Evolutionary conservation across 441 rosid species (phyloP).

Genomic region (Brassica hybrid): DNA sequence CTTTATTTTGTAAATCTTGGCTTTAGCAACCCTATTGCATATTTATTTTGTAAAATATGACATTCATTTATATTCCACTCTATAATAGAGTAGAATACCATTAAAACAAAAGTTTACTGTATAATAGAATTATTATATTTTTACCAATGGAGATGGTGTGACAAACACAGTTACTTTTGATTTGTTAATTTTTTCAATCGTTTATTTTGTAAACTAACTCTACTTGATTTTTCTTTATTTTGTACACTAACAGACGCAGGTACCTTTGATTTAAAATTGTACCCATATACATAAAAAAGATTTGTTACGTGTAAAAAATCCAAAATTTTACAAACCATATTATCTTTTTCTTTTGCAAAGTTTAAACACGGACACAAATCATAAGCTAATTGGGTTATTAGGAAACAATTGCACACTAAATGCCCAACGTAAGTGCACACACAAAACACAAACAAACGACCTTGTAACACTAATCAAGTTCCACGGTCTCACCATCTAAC

Average conservation of each 20-base stretch:
- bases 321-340: not conserved
- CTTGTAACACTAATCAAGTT: conserved; percentile 27
- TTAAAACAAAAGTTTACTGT: too few species aligned
- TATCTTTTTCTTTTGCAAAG: not conserved
- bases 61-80: too few species aligned
- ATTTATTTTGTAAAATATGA: not conserved
- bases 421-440: not conserved
- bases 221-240: too few species aligned
- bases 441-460: not conserved
- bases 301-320: not conserved
- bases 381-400: not conserved
- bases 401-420: not conserved
- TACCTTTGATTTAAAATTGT: not conserved
- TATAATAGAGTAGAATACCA: too few species aligned
- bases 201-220: not conserved
- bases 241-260: conserved; percentile 1
- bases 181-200: too few species aligned
- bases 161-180: not conserved
- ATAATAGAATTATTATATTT: too few species aligned
- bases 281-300: not conserved
- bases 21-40: not conserved
- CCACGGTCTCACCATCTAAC: conserved; percentile 16
- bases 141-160: too few species aligned
- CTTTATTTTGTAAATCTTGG: not conserved
- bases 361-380: not conserved